These are phyloP conservation scores for Trichoderma erinaceum DNA, from an alignment of 495 filamentous ascomycete genomes.

Conservation along the genomic window DNA sequence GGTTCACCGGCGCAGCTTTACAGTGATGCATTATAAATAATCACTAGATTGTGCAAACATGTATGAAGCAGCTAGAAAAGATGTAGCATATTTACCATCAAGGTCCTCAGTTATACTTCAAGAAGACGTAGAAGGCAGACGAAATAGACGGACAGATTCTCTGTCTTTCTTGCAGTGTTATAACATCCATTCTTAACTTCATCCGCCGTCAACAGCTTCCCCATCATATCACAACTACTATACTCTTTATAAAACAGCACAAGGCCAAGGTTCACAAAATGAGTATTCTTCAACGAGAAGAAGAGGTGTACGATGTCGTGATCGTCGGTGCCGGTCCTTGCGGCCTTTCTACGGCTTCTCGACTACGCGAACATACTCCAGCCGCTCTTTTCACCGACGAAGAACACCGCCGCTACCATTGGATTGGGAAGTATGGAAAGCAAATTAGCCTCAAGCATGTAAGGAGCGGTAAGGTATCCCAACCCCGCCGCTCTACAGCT, in stretches of 20 bases:
- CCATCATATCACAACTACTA: no score
- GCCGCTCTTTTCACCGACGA: slow-evolving; percentile 61
- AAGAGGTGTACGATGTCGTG: slow-evolving; percentile 47
- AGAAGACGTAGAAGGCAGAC: neutral
- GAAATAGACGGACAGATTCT: neutral
- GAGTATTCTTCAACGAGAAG: neutral
- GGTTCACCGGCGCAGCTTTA: neutral
- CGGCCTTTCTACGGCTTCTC: slow-evolving; percentile 54
- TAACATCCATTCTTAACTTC: neutral
- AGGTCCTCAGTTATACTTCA: neutral
- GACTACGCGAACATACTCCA: slow-evolving; percentile 54
- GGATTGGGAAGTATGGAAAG: slow-evolving; percentile 50
- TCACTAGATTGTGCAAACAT: neutral
- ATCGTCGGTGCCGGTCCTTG: slow-evolving; percentile 61
- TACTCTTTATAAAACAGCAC: no score
- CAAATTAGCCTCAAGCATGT: slow-evolving; percentile 25
- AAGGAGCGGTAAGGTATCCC: slow-evolving; percentile 19
- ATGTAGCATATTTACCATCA: neutral
- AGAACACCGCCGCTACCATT: slow-evolving; percentile 59
- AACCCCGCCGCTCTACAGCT: neutral
- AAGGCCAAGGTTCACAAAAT: neutral
- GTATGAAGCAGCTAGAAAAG: neutral
- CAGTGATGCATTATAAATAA: neutral
- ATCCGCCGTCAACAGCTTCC: no score
- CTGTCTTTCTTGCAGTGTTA: neutral